Conservation (phyloP, 2,329 filamentous ascomycete species). For the Colletotrichum eremochloae region DNA sequence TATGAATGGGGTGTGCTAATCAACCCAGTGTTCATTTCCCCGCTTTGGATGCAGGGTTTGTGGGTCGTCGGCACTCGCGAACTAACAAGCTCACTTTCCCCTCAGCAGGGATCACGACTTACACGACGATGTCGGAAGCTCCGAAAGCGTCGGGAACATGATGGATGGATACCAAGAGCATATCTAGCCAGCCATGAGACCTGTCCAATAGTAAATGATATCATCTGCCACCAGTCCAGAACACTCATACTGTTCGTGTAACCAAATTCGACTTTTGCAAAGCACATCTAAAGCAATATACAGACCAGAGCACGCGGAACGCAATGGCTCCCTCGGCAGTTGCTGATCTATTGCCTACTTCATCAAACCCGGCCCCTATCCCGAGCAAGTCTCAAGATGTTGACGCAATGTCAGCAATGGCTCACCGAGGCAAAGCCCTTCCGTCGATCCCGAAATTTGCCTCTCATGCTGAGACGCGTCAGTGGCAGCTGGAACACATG, state of each 20-base stretch:
- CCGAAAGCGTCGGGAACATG: background rate
- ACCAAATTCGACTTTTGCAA: background rate
- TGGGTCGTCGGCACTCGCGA: background rate
- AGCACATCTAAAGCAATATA: background rate
- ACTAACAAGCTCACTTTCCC: background rate
- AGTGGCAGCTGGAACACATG: constrained; percentile 66
- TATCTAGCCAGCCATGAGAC: background rate
- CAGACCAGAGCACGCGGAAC: background rate
- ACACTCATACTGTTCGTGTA: too few species aligned
- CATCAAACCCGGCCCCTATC: background rate
- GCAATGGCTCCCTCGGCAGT: constrained; percentile 1
- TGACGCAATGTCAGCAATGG: background rate
- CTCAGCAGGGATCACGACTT: background rate
- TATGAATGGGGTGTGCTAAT: background rate
- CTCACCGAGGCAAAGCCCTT: constrained; percentile 17
- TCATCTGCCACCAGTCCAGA: background rate
- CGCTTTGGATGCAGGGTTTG: background rate
- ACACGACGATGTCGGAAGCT: background rate
- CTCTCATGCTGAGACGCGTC: constrained; percentile 56
- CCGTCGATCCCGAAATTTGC: constrained; percentile 28
- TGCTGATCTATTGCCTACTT: background rate
- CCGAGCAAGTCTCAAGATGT: background rate
- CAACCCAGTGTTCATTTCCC: background rate
- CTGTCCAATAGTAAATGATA: background rate
- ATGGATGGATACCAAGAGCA: background rate